phyloP scores from a whole-genome alignment of 2,329 filamentous ascomycete genomes.

The Claviceps capensis region DNA sequence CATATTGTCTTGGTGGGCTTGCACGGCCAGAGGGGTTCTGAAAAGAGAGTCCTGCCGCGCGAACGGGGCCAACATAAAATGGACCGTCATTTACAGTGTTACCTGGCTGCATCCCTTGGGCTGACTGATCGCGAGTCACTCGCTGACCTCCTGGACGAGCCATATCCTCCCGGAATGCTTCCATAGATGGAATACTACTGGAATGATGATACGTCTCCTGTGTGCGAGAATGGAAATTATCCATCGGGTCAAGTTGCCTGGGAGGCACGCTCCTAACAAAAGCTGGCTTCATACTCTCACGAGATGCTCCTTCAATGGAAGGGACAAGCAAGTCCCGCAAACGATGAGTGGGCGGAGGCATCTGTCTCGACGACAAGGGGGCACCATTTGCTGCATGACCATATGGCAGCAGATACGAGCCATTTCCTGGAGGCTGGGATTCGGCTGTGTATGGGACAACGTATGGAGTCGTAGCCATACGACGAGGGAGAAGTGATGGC shows the following conservation, averaged over 20 bases:
- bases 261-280: constrained; percentile 21
- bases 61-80: constrained; percentile 1
- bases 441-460: background rate
- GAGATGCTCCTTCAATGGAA: constrained; percentile 32
- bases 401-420: constrained; percentile 15
- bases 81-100: constrained; percentile 1
- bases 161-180: background rate
- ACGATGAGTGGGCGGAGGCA: constrained; percentile 9
- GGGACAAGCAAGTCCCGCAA: constrained; percentile 30
- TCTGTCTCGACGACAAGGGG: constrained; percentile 5
- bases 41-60: background rate
- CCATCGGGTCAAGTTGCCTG: constrained; percentile 12
- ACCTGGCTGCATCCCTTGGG: background rate
- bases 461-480: background rate
- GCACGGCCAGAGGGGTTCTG: background rate
- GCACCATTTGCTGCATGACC: constrained; percentile 8
- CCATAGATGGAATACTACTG: constrained; percentile 2
- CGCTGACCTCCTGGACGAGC: constrained; percentile 5
- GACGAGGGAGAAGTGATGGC: constrained; percentile 2
- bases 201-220: constrained; percentile 8
- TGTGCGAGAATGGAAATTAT: constrained; percentile 9
- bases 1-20: constrained; percentile 4
- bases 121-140: constrained; percentile 7
- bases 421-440: constrained; percentile 7
- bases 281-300: constrained; percentile 19